These are phyloP conservation scores for Didymella segeticola DNA, from an alignment of 2,329 filamentous ascomycete species.

Conservation along the genomic window DNA sequence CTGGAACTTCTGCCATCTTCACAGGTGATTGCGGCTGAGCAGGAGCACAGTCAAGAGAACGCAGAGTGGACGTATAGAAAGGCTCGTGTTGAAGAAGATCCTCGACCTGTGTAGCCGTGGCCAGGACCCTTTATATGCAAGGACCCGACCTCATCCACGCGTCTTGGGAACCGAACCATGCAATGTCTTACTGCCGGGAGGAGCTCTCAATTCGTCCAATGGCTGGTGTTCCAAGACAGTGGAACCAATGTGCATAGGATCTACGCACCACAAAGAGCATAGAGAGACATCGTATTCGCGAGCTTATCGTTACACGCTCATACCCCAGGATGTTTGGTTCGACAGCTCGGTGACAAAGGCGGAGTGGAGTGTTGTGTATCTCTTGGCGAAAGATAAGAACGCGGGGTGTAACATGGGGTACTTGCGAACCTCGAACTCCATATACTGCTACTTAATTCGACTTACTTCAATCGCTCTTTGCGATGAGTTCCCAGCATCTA, in stretches of 20 bases:
- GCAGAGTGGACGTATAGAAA: neutral
- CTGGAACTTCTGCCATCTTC: constrained; percentile 35
- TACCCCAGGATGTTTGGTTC: constrained; percentile 21
- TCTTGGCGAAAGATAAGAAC: constrained; percentile 42
- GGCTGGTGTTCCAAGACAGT: neutral
- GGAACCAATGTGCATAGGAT: constrained; percentile 21
- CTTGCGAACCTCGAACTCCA: neutral
- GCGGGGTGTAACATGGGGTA: constrained; percentile 25
- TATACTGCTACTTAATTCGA: neutral
- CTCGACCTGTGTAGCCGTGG: neutral
- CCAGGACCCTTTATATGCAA: constrained; percentile 19
- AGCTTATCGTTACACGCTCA: constrained; percentile 34
- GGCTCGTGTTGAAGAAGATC: neutral
- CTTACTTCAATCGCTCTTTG: neutral
- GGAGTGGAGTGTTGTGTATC: constrained; percentile 19
- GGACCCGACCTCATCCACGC: constrained; percentile 17
- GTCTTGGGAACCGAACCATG: constrained; percentile 1
- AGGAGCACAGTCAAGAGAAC: neutral
- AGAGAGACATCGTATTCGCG: constrained; percentile 14
- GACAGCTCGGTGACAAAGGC: constrained; percentile 29
- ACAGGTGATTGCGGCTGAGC: neutral
- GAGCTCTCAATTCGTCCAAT: constrained; percentile 20
- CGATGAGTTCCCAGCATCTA: constrained; percentile 42
- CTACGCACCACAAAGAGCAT: constrained; percentile 23
- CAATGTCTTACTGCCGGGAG: constrained; percentile 1